Conservation (phyloP, 148 eudicot species). For the Dysphania ambrosioides region DNA sequence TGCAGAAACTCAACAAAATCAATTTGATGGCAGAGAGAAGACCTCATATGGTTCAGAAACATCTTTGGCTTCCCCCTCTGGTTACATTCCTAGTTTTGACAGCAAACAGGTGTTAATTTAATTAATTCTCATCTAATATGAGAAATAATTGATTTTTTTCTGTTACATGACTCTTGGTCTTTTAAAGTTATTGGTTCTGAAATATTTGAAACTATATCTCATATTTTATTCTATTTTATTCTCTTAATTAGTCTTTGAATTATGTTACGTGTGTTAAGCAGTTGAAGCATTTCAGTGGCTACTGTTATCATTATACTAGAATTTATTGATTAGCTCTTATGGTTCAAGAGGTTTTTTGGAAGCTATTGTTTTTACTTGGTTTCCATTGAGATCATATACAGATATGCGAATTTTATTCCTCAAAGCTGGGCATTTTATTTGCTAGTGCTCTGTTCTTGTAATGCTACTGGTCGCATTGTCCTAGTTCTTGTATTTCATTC, state of each 20-base stretch:
- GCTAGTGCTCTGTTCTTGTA: too few relatives aligned
- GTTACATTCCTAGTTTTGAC: slow-evolving; percentile 34
- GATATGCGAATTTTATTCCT: background rate
- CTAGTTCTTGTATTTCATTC: background rate
- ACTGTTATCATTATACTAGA: background rate
- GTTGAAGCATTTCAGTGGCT: background rate
- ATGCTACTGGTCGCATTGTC: background rate
- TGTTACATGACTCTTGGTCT: background rate
- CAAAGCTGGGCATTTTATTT: background rate
- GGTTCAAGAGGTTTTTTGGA: background rate
- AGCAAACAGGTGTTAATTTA: slow-evolving; percentile 50
- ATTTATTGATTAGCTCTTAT: background rate
- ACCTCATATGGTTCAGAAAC: slow-evolving; percentile 40
- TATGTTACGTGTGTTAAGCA: background rate
- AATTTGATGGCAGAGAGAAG: slow-evolving; percentile 34
- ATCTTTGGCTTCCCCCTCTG: slow-evolving; percentile 37
- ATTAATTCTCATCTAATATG: background rate
- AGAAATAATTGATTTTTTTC: background rate
- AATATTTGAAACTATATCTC: background rate
- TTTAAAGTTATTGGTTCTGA: background rate
- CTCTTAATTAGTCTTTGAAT: background rate
- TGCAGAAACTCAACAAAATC: slow-evolving; percentile 32
- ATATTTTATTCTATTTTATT: background rate
- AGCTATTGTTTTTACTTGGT: background rate
- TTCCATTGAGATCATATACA: background rate